Percentiles rank a stretch among this genome's conserved stretches.
These are phyloP conservation scores for Termitomyces sp. DNA, from an alignment of 768 basidiomycete species.

Conservation along the genomic window DNA sequence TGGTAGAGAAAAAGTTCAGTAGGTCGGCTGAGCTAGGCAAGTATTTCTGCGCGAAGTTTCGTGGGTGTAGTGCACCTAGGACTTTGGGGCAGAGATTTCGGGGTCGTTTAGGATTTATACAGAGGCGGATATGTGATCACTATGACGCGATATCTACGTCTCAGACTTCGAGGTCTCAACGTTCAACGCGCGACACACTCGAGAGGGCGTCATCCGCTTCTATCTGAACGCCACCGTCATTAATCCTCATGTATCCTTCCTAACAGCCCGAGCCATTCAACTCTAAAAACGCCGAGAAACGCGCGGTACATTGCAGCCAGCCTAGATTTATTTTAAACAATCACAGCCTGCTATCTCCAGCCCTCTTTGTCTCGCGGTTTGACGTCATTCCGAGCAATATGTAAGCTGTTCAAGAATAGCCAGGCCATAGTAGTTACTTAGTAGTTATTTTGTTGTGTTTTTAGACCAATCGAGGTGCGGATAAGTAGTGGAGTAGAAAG, in stretches of 20 bases:
- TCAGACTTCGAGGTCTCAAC: slow-evolving; percentile 2
- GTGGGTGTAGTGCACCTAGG: slow-evolving; percentile 7
- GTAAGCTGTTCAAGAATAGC: slow-evolving; percentile 7
- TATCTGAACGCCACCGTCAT: neutral
- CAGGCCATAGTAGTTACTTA: neutral
- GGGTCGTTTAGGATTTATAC: slow-evolving; percentile 7
- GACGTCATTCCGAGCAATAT: slow-evolving; percentile 7
- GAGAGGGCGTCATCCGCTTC: neutral
- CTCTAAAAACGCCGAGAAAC: neutral
- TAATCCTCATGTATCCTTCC: neutral
- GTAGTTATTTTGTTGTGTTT: neutral
- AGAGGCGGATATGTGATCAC: slow-evolving; percentile 4
- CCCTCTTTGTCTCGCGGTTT: slow-evolving; percentile 5
- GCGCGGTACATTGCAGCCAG: neutral
- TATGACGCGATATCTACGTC: slow-evolving; percentile 11
- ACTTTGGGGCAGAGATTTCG: neutral
- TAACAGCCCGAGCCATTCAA: neutral
- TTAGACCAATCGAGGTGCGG: neutral
- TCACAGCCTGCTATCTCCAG: neutral
- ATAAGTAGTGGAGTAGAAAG: neutral
- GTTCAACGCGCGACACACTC: neutral
- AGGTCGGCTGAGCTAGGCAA: neutral
- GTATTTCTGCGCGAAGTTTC: neutral
- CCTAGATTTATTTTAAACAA: neutral
- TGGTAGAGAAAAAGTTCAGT: neutral